Evolutionary conservation across 2,329 filamentous ascomycete species (phyloP).

Genomic region (Pseudohalonectria lignicola): DNA sequence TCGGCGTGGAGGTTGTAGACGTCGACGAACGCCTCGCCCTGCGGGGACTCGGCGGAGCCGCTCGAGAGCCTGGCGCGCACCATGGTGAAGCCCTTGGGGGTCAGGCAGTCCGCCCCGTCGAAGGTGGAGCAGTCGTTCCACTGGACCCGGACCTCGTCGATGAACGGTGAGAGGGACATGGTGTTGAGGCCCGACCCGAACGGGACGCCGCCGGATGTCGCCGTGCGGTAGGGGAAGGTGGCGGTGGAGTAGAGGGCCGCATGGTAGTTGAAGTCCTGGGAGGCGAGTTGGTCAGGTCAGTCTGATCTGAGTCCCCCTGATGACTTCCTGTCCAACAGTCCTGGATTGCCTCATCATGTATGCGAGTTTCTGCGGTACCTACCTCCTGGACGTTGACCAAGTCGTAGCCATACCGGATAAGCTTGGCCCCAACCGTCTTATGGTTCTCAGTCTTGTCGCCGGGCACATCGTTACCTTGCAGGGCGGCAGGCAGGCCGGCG

Average conservation of each 20-base stretch:
- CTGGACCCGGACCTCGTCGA: conserved; percentile 42
- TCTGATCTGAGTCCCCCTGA: neutral
- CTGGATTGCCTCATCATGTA: too few relatives aligned
- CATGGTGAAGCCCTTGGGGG: conserved; percentile 59
- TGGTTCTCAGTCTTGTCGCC: conserved; percentile 52
- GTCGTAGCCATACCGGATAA: conserved; percentile 46
- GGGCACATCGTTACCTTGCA: conserved; percentile 49
- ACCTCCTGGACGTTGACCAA: conserved; percentile 56
- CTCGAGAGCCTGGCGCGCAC: conserved; percentile 45
- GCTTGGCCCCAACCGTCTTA: conserved; percentile 40
- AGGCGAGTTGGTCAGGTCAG: neutral
- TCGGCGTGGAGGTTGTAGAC: conserved; percentile 58
- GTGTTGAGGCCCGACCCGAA: conserved; percentile 57
- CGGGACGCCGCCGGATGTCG: conserved; percentile 53
- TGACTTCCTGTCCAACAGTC: too few relatives aligned
- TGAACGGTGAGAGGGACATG: conserved; percentile 45
- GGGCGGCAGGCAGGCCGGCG: conserved; percentile 42
- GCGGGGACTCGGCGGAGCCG: too few relatives aligned
- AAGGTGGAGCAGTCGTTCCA: conserved; percentile 48
- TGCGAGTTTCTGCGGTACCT: conserved; percentile 1
- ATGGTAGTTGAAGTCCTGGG: conserved; percentile 62
- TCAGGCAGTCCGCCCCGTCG: conserved; percentile 49
- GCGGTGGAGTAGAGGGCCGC: conserved; percentile 50
- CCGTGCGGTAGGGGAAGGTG: conserved; percentile 46
- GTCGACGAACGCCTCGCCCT: conserved; percentile 51